Evolutionary conservation across 306 rosid species (phyloP), one percentile per base, ranked within the genome.

Genomic region (Quercus wislizeni): DNA sequence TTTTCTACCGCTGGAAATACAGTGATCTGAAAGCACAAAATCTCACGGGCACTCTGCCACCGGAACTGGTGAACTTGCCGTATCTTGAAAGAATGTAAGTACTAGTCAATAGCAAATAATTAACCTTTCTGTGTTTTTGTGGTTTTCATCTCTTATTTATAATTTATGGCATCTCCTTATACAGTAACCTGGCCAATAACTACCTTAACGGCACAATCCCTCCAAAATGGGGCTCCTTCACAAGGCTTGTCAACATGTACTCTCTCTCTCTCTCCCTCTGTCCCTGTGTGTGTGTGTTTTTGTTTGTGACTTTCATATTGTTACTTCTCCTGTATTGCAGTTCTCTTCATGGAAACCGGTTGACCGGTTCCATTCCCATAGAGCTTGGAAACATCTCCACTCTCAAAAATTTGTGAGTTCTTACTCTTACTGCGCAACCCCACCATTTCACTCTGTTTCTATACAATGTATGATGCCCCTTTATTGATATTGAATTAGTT

Each of bases 341-440:
- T 73, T 83, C 97, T 64, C 74, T 94, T 72, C 2, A 73, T 23
- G 92, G 87, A 81, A 94, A 94, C 68, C 87, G 88, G 41, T n/a
- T 94, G 63, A 83, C 94, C 0, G 97, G 98, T 76, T 20, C 89
- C 49, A 85, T 94, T 51, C 98, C 98, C 23, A 80, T 61, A 76
- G 98, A 87, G 80, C 49, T 92, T 1, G 97, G 76, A 79, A 88
- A 87, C 71, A 89, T 92, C 76, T 76, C 83, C 65, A 89, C 96
- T 63, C 84, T 94, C 27, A 46, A 67, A 78, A 87, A 83, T 57
- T 90, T 94, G 97, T 94, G 74, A 88, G 98, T 88, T 63, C 19
- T 78, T 6, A 35, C 18, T 20, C 41, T 57, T 18, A 5, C 49
- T 19, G 33, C 59, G 11, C 71, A 17, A 19, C 18, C 9, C 13